Percentiles rank a stretch among this genome's conserved stretches.
Evolutionary conservation across 1,284 basidiomycete genomes (phyloP).

Genomic region (Gymnopus androsaceus): DNA sequence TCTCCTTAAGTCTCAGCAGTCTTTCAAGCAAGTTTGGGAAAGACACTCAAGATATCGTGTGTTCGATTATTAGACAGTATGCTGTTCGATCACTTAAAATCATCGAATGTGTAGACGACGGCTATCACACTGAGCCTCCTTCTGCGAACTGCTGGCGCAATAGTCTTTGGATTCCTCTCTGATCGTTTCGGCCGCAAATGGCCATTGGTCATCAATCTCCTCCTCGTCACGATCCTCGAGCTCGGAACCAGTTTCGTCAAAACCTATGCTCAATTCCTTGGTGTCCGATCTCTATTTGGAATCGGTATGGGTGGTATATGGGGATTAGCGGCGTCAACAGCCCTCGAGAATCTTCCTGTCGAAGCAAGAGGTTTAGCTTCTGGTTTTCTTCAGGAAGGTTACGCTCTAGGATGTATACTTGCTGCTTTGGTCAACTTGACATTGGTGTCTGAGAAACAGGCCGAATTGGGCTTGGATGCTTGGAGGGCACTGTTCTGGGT

Average conservation of each 20-base stretch:
- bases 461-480: too few relatives aligned
- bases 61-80: neutral
- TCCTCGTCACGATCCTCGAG: conserved; percentile 75
- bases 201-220: conserved; percentile 81
- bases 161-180: conserved; percentile 79
- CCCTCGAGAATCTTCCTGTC: conserved; percentile 88
- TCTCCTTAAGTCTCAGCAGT: conserved; percentile 68
- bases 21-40: conserved; percentile 58
- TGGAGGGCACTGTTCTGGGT: conserved; percentile 57
- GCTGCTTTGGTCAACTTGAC: conserved; percentile 23
- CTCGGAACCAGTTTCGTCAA: conserved; percentile 78
- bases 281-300: conserved; percentile 77
- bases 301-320: conserved; percentile 88
- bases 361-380: conserved; percentile 84
- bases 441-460: conserved; percentile 20
- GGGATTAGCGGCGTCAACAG: conserved; percentile 76
- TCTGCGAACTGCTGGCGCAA: conserved; percentile 86
- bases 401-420: conserved; percentile 52
- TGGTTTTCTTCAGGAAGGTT: conserved; percentile 85
- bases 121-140: conserved; percentile 93
- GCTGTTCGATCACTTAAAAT: conserved; percentile 6
- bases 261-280: conserved; percentile 70
- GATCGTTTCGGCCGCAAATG: conserved; percentile 93
- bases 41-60: conserved; percentile 55
- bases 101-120: conserved; percentile 53